A percentile compares a stretch with the other conserved stretches of the same genome.
phyloP scores from a whole-genome alignment of 768 basidiomycete species.

The Trametes cinnabarina region DNA sequence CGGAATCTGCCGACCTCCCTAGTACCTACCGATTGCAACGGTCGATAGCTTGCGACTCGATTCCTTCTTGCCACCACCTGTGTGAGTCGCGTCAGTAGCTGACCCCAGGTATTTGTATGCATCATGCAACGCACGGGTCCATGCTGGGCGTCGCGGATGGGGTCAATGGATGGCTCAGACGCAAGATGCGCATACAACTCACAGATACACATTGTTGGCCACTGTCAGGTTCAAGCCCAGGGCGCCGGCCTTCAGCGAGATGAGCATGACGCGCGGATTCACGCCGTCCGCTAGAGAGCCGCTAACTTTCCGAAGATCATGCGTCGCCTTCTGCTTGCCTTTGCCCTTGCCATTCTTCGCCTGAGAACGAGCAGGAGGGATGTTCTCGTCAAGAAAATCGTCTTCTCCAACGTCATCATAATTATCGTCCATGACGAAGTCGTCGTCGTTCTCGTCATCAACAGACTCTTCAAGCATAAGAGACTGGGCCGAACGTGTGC shows the following conservation, averaged over 20 bases:
- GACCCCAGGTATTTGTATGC: neutral
- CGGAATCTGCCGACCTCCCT: neutral
- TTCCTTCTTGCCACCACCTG: conserved; percentile 89
- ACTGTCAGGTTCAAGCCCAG: conserved; percentile 86
- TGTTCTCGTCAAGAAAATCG: conserved; percentile 39
- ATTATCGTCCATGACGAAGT: conserved; percentile 23
- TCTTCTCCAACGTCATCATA: conserved; percentile 30
- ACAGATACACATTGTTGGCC: conserved; percentile 85
- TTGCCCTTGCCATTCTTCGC: conserved; percentile 19
- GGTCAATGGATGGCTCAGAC: neutral
- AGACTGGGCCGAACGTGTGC: neutral
- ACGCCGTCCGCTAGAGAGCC: conserved; percentile 18
- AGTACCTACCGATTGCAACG: conserved; percentile 61
- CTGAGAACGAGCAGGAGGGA: conserved; percentile 14
- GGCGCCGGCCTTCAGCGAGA: conserved; percentile 82
- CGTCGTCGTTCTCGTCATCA: conserved; percentile 22
- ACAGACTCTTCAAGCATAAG: neutral
- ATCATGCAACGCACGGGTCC: conserved; percentile 69
- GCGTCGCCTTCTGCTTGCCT: conserved; percentile 31
- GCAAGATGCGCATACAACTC: conserved; percentile 29
- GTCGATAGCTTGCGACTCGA: conserved; percentile 82
- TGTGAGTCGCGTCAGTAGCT: neutral
- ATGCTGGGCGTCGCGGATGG: conserved; percentile 43
- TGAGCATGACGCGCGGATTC: conserved; percentile 80
- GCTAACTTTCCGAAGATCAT: neutral